Evolutionary conservation across 805 yeast genomes (phyloP), one percentile per base, ranked within the genome.

Genomic region (Metschnikowia proteae): DNA sequence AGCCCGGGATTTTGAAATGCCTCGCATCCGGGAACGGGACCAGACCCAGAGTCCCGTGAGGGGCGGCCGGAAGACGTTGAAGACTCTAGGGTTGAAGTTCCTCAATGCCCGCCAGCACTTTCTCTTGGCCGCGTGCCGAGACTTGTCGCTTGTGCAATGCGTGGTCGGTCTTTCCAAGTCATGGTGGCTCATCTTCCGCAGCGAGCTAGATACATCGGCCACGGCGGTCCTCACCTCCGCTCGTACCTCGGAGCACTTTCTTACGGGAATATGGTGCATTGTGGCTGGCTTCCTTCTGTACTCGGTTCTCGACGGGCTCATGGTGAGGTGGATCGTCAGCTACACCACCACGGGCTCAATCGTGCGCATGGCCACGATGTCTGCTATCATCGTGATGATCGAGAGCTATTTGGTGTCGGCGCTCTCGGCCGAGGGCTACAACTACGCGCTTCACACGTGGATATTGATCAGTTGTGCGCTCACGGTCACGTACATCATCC

Each of bases 261-360:
- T 90, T 50, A 86, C 96, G 3, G 91, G 91, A 0, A 64, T 92
- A n/a, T 92, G 98, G 98, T 88, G 97, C 63, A 60, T 86, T 4
- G 98, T 92, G 7, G 81, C 96, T 1, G 89, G 89, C 2, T 89
- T 88, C 60, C 71, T 92, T 51, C 83, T 95, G 6, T 89, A 84
- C 65, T 82, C 90, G 1, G 88, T 88, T 3, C 70, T 92, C 31
- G 97, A 91, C 61, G 94, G 96, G 0, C 71, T 92, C 41, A 88
- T 91, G 84, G 85, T 89, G 28, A 75, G 98, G 38, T 92, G 98
- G 96, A 88, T 92, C 27, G 95, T 91, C 38, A 88, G 86, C 38
- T 92, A 92, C 65, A 86, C 90, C 49, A 83, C 88, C 0, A 75
- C 87, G 1, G 98, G 96, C 0, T 96, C 96, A 0, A 87, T 91